Percentiles rank a stretch among this genome's conserved stretches.
Evolutionary conservation across 305 asterid species (phyloP).

Genomic region (Solanum hybrid): DNA sequence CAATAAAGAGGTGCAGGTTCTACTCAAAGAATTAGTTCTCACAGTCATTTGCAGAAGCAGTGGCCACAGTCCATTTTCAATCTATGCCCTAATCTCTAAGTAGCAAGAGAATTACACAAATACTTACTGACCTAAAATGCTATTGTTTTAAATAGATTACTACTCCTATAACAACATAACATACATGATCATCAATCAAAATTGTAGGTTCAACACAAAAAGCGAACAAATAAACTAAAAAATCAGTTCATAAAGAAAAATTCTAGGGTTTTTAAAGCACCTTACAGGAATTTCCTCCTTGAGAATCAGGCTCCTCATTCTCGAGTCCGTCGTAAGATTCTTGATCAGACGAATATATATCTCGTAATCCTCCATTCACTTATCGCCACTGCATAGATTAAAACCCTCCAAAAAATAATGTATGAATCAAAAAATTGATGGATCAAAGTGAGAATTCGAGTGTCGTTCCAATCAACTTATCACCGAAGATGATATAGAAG

Average conservation of each 20-base stretch:
- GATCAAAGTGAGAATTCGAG: neutral
- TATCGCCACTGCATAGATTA: neutral
- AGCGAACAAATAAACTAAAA: neutral
- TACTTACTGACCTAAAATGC: neutral
- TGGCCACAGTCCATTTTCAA: conserved; percentile 96
- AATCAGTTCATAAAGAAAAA: neutral
- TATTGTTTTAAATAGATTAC: neutral
- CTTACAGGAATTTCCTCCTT: conserved; percentile 49
- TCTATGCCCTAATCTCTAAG: neutral
- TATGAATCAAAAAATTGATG: neutral
- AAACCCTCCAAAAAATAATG: neutral
- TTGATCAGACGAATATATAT: conserved; percentile 40
- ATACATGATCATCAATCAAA: neutral
- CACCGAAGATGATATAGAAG: neutral
- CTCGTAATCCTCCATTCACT: conserved; percentile 27
- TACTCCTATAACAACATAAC: neutral
- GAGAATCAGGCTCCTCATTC: conserved; percentile 38
- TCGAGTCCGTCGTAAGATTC: conserved; percentile 54
- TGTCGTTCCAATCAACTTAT: neutral
- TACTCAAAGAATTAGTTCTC: conserved; percentile 21
- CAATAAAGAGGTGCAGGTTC: neutral
- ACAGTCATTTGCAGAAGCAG: conserved; percentile 79
- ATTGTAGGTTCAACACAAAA: neutral
- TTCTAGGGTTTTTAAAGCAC: conserved; percentile 14
- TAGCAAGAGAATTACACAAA: neutral